A percentile compares a stretch with the other conserved stretches of the same genome.
phyloP scores from a whole-genome alignment of 2,329 filamentous ascomycete genomes.

The Fusarium buharicum region DNA sequence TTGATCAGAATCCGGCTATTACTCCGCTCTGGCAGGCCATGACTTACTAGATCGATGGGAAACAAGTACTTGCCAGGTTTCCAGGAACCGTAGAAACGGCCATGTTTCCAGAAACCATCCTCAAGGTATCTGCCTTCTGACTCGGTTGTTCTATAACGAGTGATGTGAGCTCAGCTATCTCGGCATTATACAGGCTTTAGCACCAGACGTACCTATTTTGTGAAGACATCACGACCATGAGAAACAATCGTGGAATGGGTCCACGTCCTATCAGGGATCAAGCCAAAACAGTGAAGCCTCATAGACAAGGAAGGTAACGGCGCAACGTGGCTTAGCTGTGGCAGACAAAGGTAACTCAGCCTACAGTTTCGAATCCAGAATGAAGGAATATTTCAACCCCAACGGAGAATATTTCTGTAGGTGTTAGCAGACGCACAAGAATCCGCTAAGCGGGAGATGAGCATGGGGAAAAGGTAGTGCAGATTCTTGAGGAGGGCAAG shows the following conservation, averaged over 20 bases:
- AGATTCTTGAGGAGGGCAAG: neutral
- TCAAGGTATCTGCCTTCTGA: conserved; percentile 36
- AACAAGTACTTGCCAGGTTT: conserved; percentile 76
- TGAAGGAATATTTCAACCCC: conserved; percentile 15
- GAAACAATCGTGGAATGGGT: conserved; percentile 14
- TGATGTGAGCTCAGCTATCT: conserved; percentile 23
- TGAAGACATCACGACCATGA: conserved; percentile 48
- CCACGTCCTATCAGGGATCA: conserved; percentile 21
- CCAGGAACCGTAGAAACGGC: conserved; percentile 75
- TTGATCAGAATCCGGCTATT: conserved; percentile 26
- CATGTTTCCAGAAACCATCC: conserved; percentile 66
- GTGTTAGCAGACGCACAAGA: conserved; percentile 32
- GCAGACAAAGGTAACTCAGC: conserved; percentile 14
- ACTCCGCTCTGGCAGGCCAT: neutral
- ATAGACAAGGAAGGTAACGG: conserved; percentile 1
- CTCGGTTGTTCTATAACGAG: conserved; percentile 31
- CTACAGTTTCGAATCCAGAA: conserved; percentile 15
- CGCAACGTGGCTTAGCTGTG: conserved; percentile 22
- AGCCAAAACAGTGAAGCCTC: conserved; percentile 4
- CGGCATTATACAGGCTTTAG: neutral
- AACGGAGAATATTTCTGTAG: conserved; percentile 28
- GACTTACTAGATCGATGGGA: conserved; percentile 77
- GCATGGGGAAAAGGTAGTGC: conserved; percentile 9
- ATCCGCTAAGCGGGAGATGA: conserved; percentile 15
- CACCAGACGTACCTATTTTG: conserved; percentile 44